phyloP scores from a whole-genome alignment of 805 yeast species.

The Wickerhamomyces silvicola region DNA sequence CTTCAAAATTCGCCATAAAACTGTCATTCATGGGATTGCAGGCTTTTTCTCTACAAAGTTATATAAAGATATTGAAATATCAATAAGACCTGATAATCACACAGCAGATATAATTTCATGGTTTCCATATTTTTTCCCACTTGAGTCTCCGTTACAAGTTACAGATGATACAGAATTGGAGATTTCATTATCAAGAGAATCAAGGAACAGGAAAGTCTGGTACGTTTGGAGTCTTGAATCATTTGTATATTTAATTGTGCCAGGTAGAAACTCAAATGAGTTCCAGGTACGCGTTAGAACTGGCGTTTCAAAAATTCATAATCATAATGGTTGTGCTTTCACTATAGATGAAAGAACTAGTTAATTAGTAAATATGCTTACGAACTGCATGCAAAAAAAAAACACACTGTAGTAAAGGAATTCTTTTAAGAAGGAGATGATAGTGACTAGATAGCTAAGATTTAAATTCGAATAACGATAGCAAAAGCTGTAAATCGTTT shows the following conservation, averaged over 20 bases:
- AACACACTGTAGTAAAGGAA: no score
- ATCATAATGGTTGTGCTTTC: slow-evolving; percentile 27
- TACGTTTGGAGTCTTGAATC: slow-evolving; percentile 61
- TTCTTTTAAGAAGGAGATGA: no score
- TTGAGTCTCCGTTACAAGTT: slow-evolving; percentile 44
- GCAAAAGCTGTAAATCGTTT: no score
- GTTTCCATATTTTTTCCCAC: slow-evolving; percentile 64
- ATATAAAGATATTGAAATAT: slow-evolving; percentile 50
- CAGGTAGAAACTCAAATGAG: slow-evolving; percentile 16
- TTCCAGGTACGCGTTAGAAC: slow-evolving; percentile 32
- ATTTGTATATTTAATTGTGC: slow-evolving; percentile 35
- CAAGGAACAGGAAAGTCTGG: slow-evolving; percentile 43
- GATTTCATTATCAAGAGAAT: slow-evolving; percentile 43
- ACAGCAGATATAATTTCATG: slow-evolving; percentile 50
- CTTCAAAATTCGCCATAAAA: slow-evolving; percentile 40
- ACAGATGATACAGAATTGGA: slow-evolving; percentile 51
- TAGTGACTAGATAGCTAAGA: no score
- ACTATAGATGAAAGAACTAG: slow-evolving; percentile 7
- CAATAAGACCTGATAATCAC: slow-evolving; percentile 40
- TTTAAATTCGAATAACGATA: no score
- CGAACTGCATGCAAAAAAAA: neutral
- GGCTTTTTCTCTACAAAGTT: slow-evolving; percentile 72
- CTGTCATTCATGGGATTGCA: slow-evolving; percentile 63
- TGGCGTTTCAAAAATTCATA: slow-evolving; percentile 33
- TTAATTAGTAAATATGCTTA: slow-evolving; percentile 4